Evolutionary conservation across 805 yeast genomes (phyloP), one percentile per base, ranked within the genome.

Genomic region (Kazachstania taianensis): DNA sequence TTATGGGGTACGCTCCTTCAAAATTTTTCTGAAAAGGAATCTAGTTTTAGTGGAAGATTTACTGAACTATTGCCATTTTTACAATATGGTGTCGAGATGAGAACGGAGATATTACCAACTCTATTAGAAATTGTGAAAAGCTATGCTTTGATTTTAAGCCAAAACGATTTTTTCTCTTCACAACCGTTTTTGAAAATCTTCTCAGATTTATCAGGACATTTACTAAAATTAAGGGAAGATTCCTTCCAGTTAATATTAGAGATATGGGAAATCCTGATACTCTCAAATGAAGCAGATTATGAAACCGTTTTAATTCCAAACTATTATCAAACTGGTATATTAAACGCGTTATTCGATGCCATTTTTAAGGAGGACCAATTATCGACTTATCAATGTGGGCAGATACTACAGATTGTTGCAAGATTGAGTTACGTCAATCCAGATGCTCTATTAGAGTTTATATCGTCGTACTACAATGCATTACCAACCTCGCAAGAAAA

Each of bases 1-100:
- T 63, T 87, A 28, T 85, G 95, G 94, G 63, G 71, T n/a, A 66
- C 78, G 1, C 54, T 81, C 2, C 53, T 85, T 35, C 81, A 74
- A 42, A 75, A 76, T 41, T 70, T 71, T 36, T 82, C 89, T 1
- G 27, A 37, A 1, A 42, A 50, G 10, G 54, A 51, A 20, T 37
- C 39, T n/a, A 34, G 39, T 4, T 45, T 57, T 3, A 59, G 58
- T 20, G 53, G 58, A 10, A 64, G 62, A 25, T 55, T 81, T 19
- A 37, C 66, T 3, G 61, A 62, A 13, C 46, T 70, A 13, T 67
- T 80, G 42, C 72, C 71, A 7, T 59, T 73, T 42, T 56, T 79
- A 20, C 63, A 75, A 7, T 63, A 68, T 37, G 83, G 81, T 1
- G 63, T 89, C 28, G 59, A 73, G 42, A 71, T 73, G 35, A 75